Conservation (phyloP, 2,329 filamentous ascomycete genomes). For the Colletotrichum aenigma region DNA sequence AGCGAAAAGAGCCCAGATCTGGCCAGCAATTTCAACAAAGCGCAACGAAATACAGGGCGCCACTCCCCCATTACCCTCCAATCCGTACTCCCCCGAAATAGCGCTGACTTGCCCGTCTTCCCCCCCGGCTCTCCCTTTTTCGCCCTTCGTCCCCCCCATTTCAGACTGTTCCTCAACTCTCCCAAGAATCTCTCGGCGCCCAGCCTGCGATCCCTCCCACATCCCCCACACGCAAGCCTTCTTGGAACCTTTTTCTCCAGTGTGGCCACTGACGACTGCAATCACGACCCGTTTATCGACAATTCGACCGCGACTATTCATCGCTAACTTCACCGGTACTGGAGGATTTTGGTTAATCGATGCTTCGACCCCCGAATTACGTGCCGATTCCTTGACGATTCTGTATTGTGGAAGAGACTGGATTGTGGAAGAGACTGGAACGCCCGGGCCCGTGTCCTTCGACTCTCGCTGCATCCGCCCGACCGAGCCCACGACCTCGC, state of each 20-base stretch:
- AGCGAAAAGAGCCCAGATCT: slow-evolving; percentile 5
- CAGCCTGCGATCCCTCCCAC: slow-evolving; percentile 25
- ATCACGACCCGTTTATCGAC: slow-evolving; percentile 6
- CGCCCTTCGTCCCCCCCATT: slow-evolving; percentile 3
- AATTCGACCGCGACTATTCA: neutral
- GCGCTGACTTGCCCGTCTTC: neutral
- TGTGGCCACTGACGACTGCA: neutral
- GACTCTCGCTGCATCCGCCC: slow-evolving; percentile 17
- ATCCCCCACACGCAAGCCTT: slow-evolving; percentile 21
- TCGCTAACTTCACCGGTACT: neutral
- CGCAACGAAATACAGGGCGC: slow-evolving; percentile 5
- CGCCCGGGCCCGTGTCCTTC: slow-evolving; percentile 9
- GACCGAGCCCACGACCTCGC: slow-evolving; percentile 9
- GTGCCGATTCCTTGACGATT: neutral
- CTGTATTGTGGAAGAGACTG: neutral
- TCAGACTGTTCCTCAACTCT: neutral
- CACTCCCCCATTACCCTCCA: neutral
- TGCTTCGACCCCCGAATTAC: slow-evolving; percentile 1
- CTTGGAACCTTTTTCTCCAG: slow-evolving; percentile 15
- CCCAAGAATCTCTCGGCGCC: slow-evolving; percentile 24
- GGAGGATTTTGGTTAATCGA: neutral
- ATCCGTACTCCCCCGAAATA: slow-evolving; percentile 18
- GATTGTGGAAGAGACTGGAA: neutral
- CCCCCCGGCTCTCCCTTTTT: slow-evolving; percentile 6
- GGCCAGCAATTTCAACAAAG: slow-evolving; percentile 10